Evolutionary conservation across 176 grass and related monocot genomes (phyloP), one percentile per base, ranked within the genome.

Genomic region (Thalia dealbata): DNA sequence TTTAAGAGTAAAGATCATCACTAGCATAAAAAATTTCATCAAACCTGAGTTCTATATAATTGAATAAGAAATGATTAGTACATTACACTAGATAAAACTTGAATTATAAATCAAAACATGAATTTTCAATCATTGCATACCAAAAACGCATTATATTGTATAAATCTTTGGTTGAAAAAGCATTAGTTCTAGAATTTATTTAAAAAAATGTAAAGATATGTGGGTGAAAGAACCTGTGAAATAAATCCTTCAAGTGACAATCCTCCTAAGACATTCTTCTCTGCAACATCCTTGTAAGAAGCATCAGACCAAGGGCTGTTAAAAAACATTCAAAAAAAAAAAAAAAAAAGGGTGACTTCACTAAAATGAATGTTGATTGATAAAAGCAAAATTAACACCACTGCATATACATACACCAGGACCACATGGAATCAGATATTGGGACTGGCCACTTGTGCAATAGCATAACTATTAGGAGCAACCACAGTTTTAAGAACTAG

Each of bases 171-270:
- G 32, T 38, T 38, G 32, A 2, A 38, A 4, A 38, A 38, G 4
- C 32, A 38, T 38, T 1, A 38, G 32, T 38, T 38, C 32, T 4
- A 38, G 32, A 38, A 38, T 38, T 38, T 38, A 38, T 38, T 9
- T 43, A 16, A 72, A 62, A 30, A 41, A 72, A 42, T 50, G 48
- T 46, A 60, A 5, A 74, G 21, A 23, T 62, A 52, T 61, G 14
- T 7, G 41, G 32, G 11, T 21, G 13, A 30, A 75, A 63, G 30
- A 66, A 99, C 95, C 90, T 99, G 79, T 66, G 90, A 99, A 21
- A 99, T 83, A 83, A 99, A 99, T 66, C 95, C 95, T 88, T 99
- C 81, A 72, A 93, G 82, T 77, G 95, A 91, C 45, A 93, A 76
- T 65, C 90, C 90, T 73, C 90, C 90, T 77, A 99, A 72, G 68